Conservation (phyloP, 345 rosid species). For the Populus deltoides region DNA sequence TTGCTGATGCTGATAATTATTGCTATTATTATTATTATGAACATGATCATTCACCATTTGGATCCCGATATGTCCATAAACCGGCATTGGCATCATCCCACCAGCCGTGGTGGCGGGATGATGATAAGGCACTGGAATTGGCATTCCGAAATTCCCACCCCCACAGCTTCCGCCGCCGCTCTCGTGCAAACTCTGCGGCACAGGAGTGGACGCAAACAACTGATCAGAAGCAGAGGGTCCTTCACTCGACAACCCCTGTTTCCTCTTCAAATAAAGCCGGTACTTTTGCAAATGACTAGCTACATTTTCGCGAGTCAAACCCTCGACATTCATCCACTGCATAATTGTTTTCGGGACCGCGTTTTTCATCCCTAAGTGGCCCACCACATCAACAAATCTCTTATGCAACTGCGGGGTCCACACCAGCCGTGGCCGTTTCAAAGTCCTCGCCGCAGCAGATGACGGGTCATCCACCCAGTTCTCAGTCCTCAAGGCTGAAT, state of each 20-base stretch:
- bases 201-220: constrained; percentile 71
- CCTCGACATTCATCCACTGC: constrained; percentile 99
- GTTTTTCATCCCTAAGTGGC: constrained; percentile 79
- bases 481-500: constrained; percentile 55
- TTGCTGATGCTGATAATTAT: constrained; percentile 2
- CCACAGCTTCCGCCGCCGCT: constrained; percentile 8
- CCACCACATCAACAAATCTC: constrained; percentile 92
- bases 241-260: constrained; percentile 60
- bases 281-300: constrained; percentile 95
- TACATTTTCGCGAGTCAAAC: constrained; percentile 88
- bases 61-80: constrained; percentile 64
- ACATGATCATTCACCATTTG: constrained; percentile 26
- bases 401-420: constrained; percentile 99
- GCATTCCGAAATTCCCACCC: constrained; percentile 41
- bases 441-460: constrained; percentile 40
- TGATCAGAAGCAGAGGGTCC: constrained; percentile 64
- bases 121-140: constrained; percentile 43
- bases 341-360: constrained; percentile 98
- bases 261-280: constrained; percentile 79
- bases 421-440: constrained; percentile 77
- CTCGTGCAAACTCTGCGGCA: constrained; percentile 64
- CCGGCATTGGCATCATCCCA: constrained; percentile 56
- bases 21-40: background rate
- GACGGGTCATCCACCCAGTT: constrained; percentile 52
- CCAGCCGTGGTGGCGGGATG: constrained; percentile 17